Evolutionary conservation across 345 rosid species (phyloP).

Genomic region (Passiflora organensis): DNA sequence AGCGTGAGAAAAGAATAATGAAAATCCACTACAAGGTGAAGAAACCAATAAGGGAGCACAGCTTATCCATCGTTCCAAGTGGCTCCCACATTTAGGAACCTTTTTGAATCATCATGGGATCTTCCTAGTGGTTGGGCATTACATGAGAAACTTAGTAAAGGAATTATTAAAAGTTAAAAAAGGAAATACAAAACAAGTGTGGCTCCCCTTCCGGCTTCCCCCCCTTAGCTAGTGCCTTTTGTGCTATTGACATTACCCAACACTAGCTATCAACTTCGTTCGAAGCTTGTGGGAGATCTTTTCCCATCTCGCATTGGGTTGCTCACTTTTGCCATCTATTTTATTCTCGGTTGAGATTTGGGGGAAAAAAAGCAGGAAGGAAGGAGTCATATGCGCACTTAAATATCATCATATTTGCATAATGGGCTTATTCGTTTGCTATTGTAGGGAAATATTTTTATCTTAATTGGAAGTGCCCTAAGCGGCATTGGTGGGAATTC

Average conservation of each 20-base stretch:
- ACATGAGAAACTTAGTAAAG: constrained; percentile 21
- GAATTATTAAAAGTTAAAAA: background rate
- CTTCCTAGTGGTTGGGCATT: constrained; percentile 26
- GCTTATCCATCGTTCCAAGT: constrained; percentile 1
- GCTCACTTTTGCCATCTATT: background rate
- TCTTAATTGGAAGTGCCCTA: too few relatives aligned
- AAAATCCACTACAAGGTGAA: background rate
- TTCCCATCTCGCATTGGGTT: background rate
- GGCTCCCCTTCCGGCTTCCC: too few relatives aligned
- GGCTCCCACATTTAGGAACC: constrained; percentile 25
- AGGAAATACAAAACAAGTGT: constrained; percentile 3
- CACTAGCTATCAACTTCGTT: constrained; percentile 15
- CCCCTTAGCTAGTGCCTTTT: constrained; percentile 17
- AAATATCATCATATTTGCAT: too few relatives aligned
- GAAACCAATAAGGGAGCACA: background rate
- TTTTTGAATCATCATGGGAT: constrained; percentile 34
- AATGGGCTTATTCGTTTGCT: too few relatives aligned
- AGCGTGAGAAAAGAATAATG: background rate
- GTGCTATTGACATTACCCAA: constrained; percentile 10
- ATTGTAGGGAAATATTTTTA: too few relatives aligned
- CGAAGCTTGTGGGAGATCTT: constrained; percentile 8
- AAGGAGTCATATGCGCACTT: too few relatives aligned
- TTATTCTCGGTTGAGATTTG: too few relatives aligned
- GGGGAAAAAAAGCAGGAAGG: too few relatives aligned
- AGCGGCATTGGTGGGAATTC: too few relatives aligned